Evolutionary conservation across 1,284 basidiomycete species (phyloP).

Genomic region (Sporisorium scitamineum): DNA sequence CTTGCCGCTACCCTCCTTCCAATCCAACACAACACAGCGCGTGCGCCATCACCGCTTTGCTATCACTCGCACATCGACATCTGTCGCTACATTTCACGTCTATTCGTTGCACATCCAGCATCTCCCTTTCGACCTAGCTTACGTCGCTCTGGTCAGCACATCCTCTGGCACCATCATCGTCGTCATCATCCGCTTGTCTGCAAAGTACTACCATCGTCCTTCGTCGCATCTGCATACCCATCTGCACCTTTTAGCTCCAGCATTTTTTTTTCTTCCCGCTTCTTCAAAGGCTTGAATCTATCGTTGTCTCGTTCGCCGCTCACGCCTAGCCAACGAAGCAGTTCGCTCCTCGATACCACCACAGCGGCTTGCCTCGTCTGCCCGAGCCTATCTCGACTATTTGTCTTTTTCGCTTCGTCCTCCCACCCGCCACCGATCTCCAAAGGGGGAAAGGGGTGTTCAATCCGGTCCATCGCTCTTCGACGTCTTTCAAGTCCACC

Average conservation of each 20-base stretch:
- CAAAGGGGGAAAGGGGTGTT: too few relatives aligned
- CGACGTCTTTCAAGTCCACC: background rate
- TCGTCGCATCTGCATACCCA: constrained; percentile 24
- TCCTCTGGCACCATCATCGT: background rate
- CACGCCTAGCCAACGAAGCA: background rate
- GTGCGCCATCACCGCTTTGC: background rate
- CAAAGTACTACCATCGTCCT: background rate
- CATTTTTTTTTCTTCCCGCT: background rate
- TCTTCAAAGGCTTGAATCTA: background rate
- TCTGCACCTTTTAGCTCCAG: constrained; percentile 10
- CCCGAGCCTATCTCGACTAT: background rate
- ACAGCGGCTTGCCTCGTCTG: background rate
- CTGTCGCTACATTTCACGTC: background rate
- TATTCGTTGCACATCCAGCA: background rate
- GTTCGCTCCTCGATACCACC: background rate
- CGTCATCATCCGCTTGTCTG: background rate
- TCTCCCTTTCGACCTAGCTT: constrained; percentile 2
- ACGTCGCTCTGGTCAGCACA: background rate
- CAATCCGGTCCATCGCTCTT: background rate
- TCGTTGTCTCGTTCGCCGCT: background rate
- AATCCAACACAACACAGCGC: background rate
- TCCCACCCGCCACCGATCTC: background rate
- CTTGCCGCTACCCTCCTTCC: background rate
- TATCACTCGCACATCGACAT: background rate
- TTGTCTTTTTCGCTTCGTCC: background rate